These are phyloP conservation scores for Saccharomycopsis vini DNA, from an alignment of 805 yeast species.

Conservation along the genomic window DNA sequence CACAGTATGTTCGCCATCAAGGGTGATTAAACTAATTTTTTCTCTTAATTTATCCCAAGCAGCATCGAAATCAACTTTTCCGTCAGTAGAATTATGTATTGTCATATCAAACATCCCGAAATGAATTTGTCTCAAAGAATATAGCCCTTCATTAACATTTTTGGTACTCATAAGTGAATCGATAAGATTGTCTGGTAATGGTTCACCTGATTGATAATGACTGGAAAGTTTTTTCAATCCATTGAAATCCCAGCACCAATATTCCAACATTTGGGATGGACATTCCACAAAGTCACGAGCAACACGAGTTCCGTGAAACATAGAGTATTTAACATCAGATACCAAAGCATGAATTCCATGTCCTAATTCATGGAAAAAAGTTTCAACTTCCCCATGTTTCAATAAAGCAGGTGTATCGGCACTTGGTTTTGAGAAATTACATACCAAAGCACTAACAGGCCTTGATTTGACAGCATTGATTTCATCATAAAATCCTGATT, in stretches of 20 bases:
- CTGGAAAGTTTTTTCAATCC: constrained; percentile 51
- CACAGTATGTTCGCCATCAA: constrained; percentile 43
- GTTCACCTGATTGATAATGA: constrained; percentile 54
- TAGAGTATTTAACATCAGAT: constrained; percentile 52
- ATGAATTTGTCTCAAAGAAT: constrained; percentile 64
- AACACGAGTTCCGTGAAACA: constrained; percentile 70
- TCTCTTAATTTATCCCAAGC: constrained; percentile 59
- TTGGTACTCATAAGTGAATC: constrained; percentile 53
- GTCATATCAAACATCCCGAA: constrained; percentile 71
- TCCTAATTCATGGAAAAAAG: constrained; percentile 83
- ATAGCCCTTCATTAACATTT: constrained; percentile 66
- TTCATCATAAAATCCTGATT: constrained; percentile 45
- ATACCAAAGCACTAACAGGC: constrained; percentile 72
- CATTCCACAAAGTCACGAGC: constrained; percentile 85
- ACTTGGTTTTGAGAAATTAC: constrained; percentile 74
- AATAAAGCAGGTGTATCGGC: constrained; percentile 63
- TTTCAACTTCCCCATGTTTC: constrained; percentile 69
- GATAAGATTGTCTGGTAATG: constrained; percentile 47
- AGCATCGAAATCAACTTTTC: constrained; percentile 34
- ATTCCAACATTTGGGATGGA: constrained; percentile 82
- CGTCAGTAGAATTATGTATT: constrained; percentile 50
- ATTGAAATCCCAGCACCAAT: constrained; percentile 71
- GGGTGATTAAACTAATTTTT: constrained; percentile 47
- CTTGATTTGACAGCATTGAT: constrained; percentile 40
- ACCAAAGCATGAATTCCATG: constrained; percentile 77